Evolutionary conservation across 208 protist species (phyloP), one percentile per base, ranked within the genome.

Genomic region (Vickermania spadyakhi): DNA sequence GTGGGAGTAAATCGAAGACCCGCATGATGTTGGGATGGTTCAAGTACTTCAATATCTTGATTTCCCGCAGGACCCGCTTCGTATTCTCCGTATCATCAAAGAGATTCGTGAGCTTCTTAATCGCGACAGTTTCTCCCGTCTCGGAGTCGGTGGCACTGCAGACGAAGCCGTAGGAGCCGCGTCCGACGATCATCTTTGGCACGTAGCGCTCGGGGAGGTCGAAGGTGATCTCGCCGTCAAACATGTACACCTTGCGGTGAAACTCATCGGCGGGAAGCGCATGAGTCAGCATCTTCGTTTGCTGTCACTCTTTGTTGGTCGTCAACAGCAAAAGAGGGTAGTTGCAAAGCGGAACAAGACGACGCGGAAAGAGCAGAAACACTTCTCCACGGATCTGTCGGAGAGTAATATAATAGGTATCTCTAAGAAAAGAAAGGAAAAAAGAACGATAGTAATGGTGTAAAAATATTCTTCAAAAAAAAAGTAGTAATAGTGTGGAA

Each of bases 101-200:
- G 7, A 97, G 89, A 27, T 96, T 90, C n/a, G 64, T 73, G 30
- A 99, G 96, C 64, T 99, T 99, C 69, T 99, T 99, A 50, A 99
- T 98, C 2, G 98, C 98, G 3, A 99, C 96, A 1, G 82, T 68
- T 45, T 81, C 68, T 3, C 76, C 78, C 7, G 7, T 18, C 36
- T 45, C 36, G n/a, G 64, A 64, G 62, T 95, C 75, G 2, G 85
- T 65, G 7, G 81, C 88, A 36, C 77, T 87, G 64, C 84, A 92
- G 0, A 97, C 92, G 56, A 93, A 72, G 18, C 92, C 92, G 61
- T 97, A 97, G 7, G 88, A 77, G 28, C 92, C 92, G 31, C 81
- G 87, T 3, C 92, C 92, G 36, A 97, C 86, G 1, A 93, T 60
- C 25, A 83, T 31, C 25, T 70, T 45, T 28, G 94, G 86, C 26